Percentiles rank a stretch among this genome's conserved stretches.
Evolutionary conservation across 306 rosid species (phyloP).

Genomic region (Dryas octopetala): DNA sequence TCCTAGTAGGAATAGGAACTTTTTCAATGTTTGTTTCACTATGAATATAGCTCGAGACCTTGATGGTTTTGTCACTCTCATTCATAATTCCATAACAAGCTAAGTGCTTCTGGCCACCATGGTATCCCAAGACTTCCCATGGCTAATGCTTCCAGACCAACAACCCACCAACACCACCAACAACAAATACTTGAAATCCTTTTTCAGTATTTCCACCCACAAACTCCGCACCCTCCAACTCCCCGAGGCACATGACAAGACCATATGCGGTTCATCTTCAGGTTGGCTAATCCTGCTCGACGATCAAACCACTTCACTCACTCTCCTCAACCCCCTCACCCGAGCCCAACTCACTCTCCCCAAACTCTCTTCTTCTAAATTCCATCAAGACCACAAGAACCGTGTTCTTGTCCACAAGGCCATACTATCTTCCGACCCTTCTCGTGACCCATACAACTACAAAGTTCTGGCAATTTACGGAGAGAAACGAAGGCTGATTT

Average conservation of each 20-base stretch:
- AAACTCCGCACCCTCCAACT: neutral
- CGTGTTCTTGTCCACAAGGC: constrained; percentile 9
- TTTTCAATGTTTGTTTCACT: no score
- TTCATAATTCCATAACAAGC: no score
- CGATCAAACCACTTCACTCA: neutral
- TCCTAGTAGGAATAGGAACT: no score
- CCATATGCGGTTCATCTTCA: neutral
- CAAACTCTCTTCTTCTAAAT: neutral
- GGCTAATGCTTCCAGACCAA: constrained; percentile 18
- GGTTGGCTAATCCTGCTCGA: constrained; percentile 14
- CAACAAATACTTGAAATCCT: neutral
- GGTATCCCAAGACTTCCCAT: neutral
- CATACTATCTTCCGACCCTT: constrained; percentile 10
- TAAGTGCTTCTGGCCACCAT: no score
- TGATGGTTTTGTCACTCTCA: no score
- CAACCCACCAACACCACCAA: neutral
- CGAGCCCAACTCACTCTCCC: constrained; percentile 1
- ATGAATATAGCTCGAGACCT: no score
- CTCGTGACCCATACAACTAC: neutral
- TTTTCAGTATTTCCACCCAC: neutral
- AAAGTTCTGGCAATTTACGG: neutral
- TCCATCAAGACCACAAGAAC: neutral
- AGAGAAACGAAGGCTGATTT: constrained; percentile 2
- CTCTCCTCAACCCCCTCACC: constrained; percentile 13
- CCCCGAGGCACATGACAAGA: neutral